Evolutionary conservation across 345 rosid species (phyloP), one percentile per base, ranked within the genome.

Genomic region (Citrus unshiu): DNA sequence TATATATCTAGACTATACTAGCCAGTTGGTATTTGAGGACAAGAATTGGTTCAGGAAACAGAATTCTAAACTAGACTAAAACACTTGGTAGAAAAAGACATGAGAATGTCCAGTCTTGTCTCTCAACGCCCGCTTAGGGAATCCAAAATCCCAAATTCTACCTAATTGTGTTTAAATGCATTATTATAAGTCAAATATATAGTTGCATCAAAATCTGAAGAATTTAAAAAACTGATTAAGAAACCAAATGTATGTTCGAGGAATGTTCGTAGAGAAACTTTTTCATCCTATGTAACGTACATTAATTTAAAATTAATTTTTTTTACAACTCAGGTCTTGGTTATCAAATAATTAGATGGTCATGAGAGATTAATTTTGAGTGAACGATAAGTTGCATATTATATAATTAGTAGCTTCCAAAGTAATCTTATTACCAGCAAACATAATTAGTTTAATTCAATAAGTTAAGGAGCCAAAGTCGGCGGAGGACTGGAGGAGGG

Each of bases 81-180:
- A 25, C 66, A 39, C 46, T 43, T 32, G 51, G 70, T 32, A 18
- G 58, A 25, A 30, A 18, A 49, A 70, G 70, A 71, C 69, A 72
- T 58, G 22, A 61, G 58, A 60, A 68, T 69, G 58, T 27, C 30
- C 73, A 77, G 12, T 29, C 46, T 32, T 61, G 83, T 70, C 72
- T 51, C 22, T 9, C 27, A 46, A 46, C 43, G 46, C 18, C 25
- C 49, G 7, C 49, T 68, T 54, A 2, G 68, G 35, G 74, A 3
- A 16, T 19, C 27, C n/a, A 10, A 40, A 63, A 8, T 29, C 46
- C 46, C 46, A 40, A 9, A 40, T 63, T 69, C 19, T 46, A 24
- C 21, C 5, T 3, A 51, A 5, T 13, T 46, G 51, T 13, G 51
- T 46, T 46, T 46, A 46, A 13, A 14, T 46, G 18, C 14, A 46